A percentile compares a stretch with the other conserved stretches of the same genome.
phyloP scores from a whole-genome alignment of 2,329 filamentous ascomycete species.

The Aspergillus fumigatiaffinis region DNA sequence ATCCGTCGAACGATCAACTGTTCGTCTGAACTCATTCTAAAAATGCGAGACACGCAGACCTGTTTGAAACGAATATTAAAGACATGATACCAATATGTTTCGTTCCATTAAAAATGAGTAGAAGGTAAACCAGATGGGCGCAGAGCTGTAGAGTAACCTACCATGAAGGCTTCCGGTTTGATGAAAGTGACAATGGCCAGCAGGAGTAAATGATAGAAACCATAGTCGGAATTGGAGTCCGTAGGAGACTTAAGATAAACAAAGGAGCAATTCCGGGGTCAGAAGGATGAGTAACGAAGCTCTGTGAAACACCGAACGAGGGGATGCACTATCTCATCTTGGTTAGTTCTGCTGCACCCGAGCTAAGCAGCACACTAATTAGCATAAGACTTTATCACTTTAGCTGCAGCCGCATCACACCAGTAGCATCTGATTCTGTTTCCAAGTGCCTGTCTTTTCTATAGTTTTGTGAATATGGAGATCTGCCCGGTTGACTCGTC shows the following conservation, averaged over 20 bases:
- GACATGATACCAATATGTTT: background rate
- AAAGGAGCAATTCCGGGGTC: no score
- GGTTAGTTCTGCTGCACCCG: no score
- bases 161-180: no score
- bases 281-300: background rate
- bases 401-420: no score
- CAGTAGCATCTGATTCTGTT: no score
- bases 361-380: background rate
- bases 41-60: background rate
- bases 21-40: background rate
- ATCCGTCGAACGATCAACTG: background rate
- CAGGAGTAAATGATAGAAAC: background rate
- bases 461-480: no score
- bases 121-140: background rate
- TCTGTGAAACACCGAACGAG: no score
- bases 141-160: background rate
- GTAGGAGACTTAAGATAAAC: no score
- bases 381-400: no score
- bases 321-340: background rate
- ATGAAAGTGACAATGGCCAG: background rate
- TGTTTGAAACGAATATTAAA: background rate
- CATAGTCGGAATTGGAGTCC: no score
- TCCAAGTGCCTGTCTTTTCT: no score
- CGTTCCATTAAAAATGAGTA: background rate
- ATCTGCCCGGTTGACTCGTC: no score